Conservation (phyloP, 1,139 yeast genomes). For the Scheffersomyces illinoinensis region DNA sequence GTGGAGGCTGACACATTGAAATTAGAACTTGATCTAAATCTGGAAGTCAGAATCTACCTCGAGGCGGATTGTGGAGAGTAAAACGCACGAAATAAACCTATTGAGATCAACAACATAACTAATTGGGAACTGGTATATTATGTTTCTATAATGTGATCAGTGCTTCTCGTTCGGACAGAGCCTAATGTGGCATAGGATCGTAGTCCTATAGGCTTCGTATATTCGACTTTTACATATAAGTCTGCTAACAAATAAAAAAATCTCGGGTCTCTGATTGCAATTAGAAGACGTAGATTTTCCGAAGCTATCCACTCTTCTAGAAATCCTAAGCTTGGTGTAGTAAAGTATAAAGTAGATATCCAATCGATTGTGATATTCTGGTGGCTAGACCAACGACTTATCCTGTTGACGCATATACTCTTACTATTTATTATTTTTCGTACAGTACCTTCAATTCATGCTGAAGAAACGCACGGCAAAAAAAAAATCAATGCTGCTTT, state of each 20-base stretch:
- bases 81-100: neutral
- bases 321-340: neutral
- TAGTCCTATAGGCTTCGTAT: neutral
- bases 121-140: neutral
- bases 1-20: neutral
- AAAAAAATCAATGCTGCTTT: neutral
- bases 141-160: neutral
- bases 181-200: neutral
- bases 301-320: neutral
- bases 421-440: neutral
- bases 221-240: neutral
- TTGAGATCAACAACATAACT: neutral
- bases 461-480: neutral
- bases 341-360: neutral
- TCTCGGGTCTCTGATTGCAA: neutral
- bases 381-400: neutral
- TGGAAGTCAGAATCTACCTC: neutral
- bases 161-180: neutral
- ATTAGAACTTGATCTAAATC: neutral
- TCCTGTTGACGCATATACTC: neutral
- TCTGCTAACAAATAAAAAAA: neutral
- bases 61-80: neutral
- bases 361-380: neutral
- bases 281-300: neutral
- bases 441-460: neutral